These are phyloP conservation scores for Chaetomiaceae sp. DNA, from an alignment of 2,329 filamentous ascomycete genomes.

Conservation along the genomic window DNA sequence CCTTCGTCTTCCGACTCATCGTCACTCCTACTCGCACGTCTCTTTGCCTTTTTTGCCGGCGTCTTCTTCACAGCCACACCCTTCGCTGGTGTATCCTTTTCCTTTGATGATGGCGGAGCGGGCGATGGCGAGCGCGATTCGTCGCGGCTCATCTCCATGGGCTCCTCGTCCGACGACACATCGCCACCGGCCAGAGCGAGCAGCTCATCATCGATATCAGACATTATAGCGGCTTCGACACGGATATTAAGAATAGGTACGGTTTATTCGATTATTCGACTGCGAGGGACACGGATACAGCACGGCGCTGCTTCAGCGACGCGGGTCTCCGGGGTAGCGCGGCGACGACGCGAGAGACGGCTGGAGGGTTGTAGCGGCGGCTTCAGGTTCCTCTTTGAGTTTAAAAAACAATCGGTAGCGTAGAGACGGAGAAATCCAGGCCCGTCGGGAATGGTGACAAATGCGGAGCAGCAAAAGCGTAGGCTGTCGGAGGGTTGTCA, in stretches of 20 bases:
- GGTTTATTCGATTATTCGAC: neutral
- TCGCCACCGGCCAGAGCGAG: conserved; percentile 85
- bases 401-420: neutral
- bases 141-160: conserved; percentile 51
- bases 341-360: neutral
- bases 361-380: neutral
- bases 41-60: conserved; percentile 44
- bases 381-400: neutral
- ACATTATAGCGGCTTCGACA: conserved; percentile 53
- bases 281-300: neutral
- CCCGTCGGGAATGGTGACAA: neutral
- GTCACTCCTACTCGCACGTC: conserved; percentile 43
- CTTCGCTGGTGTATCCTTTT: conserved; percentile 36
- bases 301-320: neutral
- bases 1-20: conserved; percentile 69
- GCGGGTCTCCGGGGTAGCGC: neutral
- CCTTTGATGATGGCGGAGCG: conserved; percentile 32
- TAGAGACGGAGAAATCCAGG: neutral
- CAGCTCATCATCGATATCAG: conserved; percentile 88
- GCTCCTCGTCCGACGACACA: conserved; percentile 53
- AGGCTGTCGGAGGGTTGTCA: neutral
- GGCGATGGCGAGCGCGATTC: conserved; percentile 47
- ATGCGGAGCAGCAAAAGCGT: neutral
- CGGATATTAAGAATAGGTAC: neutral
- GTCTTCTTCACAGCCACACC: conserved; percentile 32